Evolutionary conservation across 768 basidiomycete genomes (phyloP).

Genomic region (Sporobolomyces roseus): DNA sequence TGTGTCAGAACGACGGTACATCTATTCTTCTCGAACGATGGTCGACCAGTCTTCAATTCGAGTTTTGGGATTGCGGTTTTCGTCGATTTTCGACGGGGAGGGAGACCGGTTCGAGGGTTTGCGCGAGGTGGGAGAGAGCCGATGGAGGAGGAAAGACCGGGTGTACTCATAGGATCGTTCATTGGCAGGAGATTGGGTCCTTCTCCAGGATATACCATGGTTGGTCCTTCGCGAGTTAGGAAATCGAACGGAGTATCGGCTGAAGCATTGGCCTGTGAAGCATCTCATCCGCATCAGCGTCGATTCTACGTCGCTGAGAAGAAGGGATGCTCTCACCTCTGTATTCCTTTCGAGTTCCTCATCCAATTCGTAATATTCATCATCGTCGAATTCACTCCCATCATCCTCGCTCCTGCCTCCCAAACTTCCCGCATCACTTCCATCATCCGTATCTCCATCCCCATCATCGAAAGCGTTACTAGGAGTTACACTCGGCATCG

Average conservation of each 20-base stretch:
- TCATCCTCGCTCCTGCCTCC: slow-evolving; percentile 22
- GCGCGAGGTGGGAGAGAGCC: neutral
- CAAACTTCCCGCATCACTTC: slow-evolving; percentile 18
- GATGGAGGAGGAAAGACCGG: neutral
- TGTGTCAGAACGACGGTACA: slow-evolving; percentile 86
- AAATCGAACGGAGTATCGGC: slow-evolving; percentile 36
- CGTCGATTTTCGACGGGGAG: slow-evolving; percentile 29
- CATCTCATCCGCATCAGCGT: neutral
- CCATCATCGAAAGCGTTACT: slow-evolving; percentile 36
- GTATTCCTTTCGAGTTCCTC: slow-evolving; percentile 40
- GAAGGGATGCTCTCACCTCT: slow-evolving; percentile 15
- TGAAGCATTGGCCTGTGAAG: slow-evolving; percentile 35
- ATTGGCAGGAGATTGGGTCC: slow-evolving; percentile 37
- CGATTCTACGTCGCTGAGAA: neutral
- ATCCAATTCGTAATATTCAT: slow-evolving; percentile 16
- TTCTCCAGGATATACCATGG: slow-evolving; percentile 37
- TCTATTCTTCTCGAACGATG: slow-evolving; percentile 81
- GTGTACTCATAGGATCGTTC: slow-evolving; percentile 9
- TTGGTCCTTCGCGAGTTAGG: slow-evolving; percentile 20
- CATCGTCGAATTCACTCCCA: neutral
- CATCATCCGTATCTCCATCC: slow-evolving; percentile 24
- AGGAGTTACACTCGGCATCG: slow-evolving; percentile 27
- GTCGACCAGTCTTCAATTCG: slow-evolving; percentile 52
- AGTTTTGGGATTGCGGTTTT: slow-evolving; percentile 4
- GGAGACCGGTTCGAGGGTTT: slow-evolving; percentile 26